phyloP scores from a whole-genome alignment of 2,329 filamentous ascomycete genomes.

The Harringtonia aguacate region DNA sequence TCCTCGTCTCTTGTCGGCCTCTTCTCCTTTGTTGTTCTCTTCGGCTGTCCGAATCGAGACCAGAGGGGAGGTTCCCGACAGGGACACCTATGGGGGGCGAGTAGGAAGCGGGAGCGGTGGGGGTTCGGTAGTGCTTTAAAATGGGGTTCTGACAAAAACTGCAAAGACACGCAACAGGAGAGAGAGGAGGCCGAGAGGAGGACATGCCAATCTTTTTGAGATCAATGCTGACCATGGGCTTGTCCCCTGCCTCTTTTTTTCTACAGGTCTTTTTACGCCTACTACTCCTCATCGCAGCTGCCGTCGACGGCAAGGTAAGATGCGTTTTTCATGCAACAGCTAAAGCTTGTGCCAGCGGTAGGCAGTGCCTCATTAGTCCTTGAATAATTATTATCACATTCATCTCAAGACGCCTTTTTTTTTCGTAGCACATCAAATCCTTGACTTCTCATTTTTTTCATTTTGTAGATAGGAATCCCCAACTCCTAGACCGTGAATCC shows the following conservation, averaged over 20 bases:
- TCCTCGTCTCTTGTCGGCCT: not conserved
- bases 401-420: not conserved
- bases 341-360: too few relatives aligned
- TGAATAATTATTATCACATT: not conserved
- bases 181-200: too few relatives aligned
- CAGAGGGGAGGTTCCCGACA: not conserved
- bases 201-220: too few relatives aligned
- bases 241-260: not conserved
- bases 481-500: too few relatives aligned
- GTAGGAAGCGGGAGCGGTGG: conserved; percentile 9
- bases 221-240: too few relatives aligned
- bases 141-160: conserved; percentile 17
- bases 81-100: conserved; percentile 16
- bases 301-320: too few relatives aligned
- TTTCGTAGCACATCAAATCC: too few relatives aligned
- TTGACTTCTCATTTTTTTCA: too few relatives aligned
- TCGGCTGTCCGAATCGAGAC: conserved; percentile 17
- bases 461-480: too few relatives aligned
- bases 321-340: too few relatives aligned
- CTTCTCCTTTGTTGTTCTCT: conserved; percentile 3
- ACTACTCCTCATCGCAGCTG: too few relatives aligned
- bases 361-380: too few relatives aligned
- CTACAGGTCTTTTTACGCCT: not conserved
- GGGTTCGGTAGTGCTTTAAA: conserved; percentile 27
- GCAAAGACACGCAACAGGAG: not conserved